These are phyloP conservation scores for Suillus variegatus DNA, from an alignment of 768 basidiomycete species.

Conservation along the genomic window DNA sequence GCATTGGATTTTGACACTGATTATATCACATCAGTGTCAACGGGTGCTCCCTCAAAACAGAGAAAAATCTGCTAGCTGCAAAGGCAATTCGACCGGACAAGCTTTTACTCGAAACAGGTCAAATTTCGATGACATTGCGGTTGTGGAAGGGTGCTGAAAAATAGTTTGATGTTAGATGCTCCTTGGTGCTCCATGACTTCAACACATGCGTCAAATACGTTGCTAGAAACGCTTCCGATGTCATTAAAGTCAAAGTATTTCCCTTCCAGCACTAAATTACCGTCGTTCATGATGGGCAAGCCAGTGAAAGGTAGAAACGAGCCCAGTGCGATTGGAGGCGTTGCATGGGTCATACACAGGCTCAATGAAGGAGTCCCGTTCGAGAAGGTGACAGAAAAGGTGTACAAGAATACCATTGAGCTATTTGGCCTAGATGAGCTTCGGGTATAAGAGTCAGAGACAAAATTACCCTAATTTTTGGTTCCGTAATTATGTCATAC, in stretches of 20 bases:
- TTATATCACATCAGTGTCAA: constrained; percentile 49
- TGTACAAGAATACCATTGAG: constrained; percentile 63
- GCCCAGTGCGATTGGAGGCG: constrained; percentile 61
- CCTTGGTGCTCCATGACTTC: constrained; percentile 76
- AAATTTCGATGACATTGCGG: constrained; percentile 8
- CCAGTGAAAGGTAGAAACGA: constrained; percentile 81
- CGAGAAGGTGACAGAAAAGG: constrained; percentile 55
- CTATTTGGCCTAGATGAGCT: constrained; percentile 56
- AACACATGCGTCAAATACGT: constrained; percentile 59
- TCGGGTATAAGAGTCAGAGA: not conserved
- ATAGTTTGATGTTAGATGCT: constrained; percentile 45
- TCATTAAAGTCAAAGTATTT: constrained; percentile 50
- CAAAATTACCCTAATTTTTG: not conserved
- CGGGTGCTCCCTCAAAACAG: constrained; percentile 77
- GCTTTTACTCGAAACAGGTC: constrained; percentile 78
- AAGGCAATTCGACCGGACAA: constrained; percentile 57
- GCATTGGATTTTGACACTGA: not conserved
- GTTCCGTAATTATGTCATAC: not conserved
- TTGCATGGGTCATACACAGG: constrained; percentile 70
- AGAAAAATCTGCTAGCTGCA: constrained; percentile 57
- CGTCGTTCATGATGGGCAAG: constrained; percentile 57
- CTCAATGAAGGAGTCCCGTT: constrained; percentile 48
- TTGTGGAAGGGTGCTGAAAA: constrained; percentile 1
- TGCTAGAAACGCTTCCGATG: constrained; percentile 49
- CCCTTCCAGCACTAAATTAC: constrained; percentile 52